These are phyloP conservation scores for Colletotrichum spaethianum DNA, from an alignment of 2,329 filamentous ascomycete species.

Conservation along the genomic window DNA sequence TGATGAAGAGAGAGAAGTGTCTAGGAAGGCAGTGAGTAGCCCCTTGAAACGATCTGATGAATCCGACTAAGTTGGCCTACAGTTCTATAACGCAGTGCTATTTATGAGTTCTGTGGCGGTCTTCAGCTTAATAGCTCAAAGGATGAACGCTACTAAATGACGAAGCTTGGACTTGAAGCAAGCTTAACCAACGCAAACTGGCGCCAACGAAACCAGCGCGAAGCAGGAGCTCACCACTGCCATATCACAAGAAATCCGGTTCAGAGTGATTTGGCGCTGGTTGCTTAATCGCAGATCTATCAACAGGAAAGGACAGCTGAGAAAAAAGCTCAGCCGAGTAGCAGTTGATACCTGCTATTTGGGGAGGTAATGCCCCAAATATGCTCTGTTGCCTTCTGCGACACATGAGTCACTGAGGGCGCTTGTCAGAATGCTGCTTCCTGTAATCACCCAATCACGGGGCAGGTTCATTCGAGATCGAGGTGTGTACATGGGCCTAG, in stretches of 20 bases:
- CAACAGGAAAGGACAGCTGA: not conserved
- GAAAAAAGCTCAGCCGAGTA: not conserved
- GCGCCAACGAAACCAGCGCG: not conserved
- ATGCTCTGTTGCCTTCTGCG: not conserved
- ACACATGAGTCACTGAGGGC: not conserved
- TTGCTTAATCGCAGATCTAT: too few relatives aligned
- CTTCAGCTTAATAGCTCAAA: constrained; percentile 93
- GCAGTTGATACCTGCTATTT: not conserved
- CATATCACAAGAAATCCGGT: not conserved
- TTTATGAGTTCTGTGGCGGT: constrained; percentile 97
- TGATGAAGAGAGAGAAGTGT: constrained; percentile 94
- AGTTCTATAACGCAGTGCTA: constrained; percentile 98
- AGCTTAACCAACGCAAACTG: not conserved
- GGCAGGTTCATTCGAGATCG: not conserved
- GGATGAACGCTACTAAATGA: constrained; percentile 72
- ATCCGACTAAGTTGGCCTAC: constrained; percentile 6
- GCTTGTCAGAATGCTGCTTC: not conserved
- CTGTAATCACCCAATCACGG: not conserved
- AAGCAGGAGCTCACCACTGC: not conserved
- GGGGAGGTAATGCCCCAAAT: not conserved
- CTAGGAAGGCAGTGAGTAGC: constrained; percentile 84
- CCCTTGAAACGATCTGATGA: not conserved
- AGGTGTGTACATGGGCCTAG: not conserved
- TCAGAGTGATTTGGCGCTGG: not conserved
- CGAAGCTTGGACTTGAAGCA: not conserved